Base-by-base conservation (phyloP, 1,139 yeast species). In the Yamadazyma epiphylla region DNA sequence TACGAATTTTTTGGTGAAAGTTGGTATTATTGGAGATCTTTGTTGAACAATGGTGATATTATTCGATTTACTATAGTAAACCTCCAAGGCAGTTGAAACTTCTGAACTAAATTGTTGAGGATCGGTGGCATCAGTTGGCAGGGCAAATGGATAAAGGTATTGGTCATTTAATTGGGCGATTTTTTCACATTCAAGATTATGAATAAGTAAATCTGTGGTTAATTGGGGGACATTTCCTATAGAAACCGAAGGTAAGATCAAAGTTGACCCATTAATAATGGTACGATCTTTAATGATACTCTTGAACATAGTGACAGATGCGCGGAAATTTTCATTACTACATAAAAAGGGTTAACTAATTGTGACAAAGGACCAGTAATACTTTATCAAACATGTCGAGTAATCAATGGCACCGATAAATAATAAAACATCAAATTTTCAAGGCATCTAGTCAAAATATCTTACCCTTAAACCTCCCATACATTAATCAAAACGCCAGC, bases 151-250 rank as follows among this genome's bases (percentile, higher is more conserved):
- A 46, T 84, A 85, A 15, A 88, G 55, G 44, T 67, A 75, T 4
- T 62, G 53, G 30, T 77, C 78, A 46, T 82, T 81, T 20, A 88
- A 55, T 13, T 71, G 53, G 4, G 74, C 77, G 5, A 80, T 62
- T 28, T 70, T 71, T 31, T 57, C 41, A 35, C 82, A 72, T 2
- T 63, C 65, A 21, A 71, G 60, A 3, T 83, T 78, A 46, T 82
- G 84, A 12, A 88, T 61, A 24, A 91, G 58, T 23, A 89, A 63
- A 54, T 89, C 97, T 5, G 76, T 59, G 0, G 94, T 61, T 31
- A 89, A 62, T 53, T 91, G 98, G 0, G 97, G 95, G 3, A 88
- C 83, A 49, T 89, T 91, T 5, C 95, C 97, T 12, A 87, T 73
- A 3, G 96, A 79, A 0, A 91, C 84, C 1, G 89, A 60, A 0